Evolutionary conservation across 2,329 filamentous ascomycete genomes (phyloP), one percentile per base, ranked within the genome.

Genomic region (Apiospora saccharicola): DNA sequence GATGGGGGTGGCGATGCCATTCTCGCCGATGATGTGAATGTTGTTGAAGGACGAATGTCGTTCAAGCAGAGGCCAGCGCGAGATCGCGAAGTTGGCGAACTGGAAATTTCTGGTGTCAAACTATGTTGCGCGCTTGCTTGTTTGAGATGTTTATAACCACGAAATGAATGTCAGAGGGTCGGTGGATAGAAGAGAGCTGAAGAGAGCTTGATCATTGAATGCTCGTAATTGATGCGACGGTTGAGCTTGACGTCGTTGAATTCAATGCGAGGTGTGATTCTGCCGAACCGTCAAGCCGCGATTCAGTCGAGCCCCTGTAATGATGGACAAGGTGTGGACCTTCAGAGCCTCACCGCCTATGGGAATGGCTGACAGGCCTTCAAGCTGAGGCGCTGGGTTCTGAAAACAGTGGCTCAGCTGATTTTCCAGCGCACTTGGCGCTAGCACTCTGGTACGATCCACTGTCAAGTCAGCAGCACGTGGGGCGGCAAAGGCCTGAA

Each of bases 1-100:
- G 80, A 81, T 76, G 84, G 85, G 0, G 87, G 87, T 74, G 90
- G 90, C 67, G 90, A 91, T 76, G 90, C 89, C 86, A 87, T 90
- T 71, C 72, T 73, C 30, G 41, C 14, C 1, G 67, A 68, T 68
- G 67, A 12, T 41, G 57, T n/a, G 34, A 24, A 26, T 22, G 71
- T 77, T 26, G 26, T 64, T 43, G 24, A 26, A 19, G 30, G 12
- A 5, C 13, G 24, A 47, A 68, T 19, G 24, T 30, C 1, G 67
- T 16, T 34, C 19, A n/a, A n/a, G 34, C 19, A 24, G 57, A 41
- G 30, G 57, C 14, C 30, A 16, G 19, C 30, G 2, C 16, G 7
- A 34, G 14, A 19, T 37, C 16, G 26, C 13, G 19, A 64, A 41
- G 10, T n/a, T 4, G 34, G 34, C 34, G 10, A 19, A 64, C 8